These are phyloP conservation scores for Pilatotrama ljubarskyi DNA, from an alignment of 768 basidiomycete species.

Conservation along the genomic window DNA sequence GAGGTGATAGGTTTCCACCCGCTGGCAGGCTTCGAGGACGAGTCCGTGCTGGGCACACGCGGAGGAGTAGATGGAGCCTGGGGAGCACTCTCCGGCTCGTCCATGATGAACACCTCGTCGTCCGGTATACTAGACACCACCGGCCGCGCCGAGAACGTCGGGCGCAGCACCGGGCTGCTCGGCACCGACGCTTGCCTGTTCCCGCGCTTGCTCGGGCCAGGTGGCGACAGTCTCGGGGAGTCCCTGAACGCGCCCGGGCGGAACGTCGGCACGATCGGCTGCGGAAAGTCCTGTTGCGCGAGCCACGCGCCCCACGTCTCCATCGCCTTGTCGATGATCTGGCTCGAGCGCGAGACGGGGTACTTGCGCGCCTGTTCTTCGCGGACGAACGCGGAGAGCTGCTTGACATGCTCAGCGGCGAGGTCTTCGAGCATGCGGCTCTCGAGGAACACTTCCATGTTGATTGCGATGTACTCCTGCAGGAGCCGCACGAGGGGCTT, in stretches of 20 bases:
- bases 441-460: slow-evolving; percentile 88
- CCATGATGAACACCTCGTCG: slow-evolving; percentile 85
- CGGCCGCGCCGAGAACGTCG: slow-evolving; percentile 24
- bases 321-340: slow-evolving; percentile 54
- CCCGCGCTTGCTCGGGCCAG: slow-evolving; percentile 23
- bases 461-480: slow-evolving; percentile 77
- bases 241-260: slow-evolving; percentile 26
- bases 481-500: slow-evolving; percentile 65
- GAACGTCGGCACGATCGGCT: slow-evolving; percentile 43
- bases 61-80: slow-evolving; percentile 22
- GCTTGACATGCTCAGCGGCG: slow-evolving; percentile 59
- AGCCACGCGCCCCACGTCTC: slow-evolving; percentile 72
- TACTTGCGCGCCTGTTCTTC: slow-evolving; percentile 63
- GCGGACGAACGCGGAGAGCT: slow-evolving; percentile 60
- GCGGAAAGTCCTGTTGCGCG: slow-evolving; percentile 64
- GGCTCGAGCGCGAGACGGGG: slow-evolving; percentile 60
- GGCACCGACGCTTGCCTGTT: slow-evolving; percentile 30
- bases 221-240: slow-evolving; percentile 35
- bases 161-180: slow-evolving; percentile 29
- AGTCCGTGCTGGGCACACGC: slow-evolving; percentile 9
- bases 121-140: slow-evolving; percentile 26
- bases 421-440: slow-evolving; percentile 77
- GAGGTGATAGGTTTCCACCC: slow-evolving; percentile 39
- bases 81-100: slow-evolving; percentile 56
- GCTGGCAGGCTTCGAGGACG: slow-evolving; percentile 14